These are phyloP conservation scores for Claviceps purpurea DNA, from an alignment of 2,329 filamentous ascomycete species.

Conservation along the genomic window DNA sequence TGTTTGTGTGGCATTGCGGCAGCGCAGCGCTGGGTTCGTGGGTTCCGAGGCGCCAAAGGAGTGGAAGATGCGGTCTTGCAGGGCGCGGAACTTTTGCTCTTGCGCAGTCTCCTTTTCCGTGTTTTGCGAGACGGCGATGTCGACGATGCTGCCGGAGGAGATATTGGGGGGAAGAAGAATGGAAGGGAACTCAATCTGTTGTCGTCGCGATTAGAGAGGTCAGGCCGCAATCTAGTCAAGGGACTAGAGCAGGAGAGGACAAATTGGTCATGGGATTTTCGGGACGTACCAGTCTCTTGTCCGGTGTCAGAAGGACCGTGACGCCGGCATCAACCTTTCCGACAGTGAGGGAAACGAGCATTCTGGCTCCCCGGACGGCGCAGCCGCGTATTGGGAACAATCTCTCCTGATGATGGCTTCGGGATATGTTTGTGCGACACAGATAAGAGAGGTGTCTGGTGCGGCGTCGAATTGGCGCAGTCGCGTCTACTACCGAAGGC, in stretches of 20 bases:
- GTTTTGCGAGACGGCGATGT: constrained; percentile 91
- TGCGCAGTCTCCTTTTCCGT: constrained; percentile 61
- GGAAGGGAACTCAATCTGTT: constrained; percentile 93
- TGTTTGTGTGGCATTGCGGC: constrained; percentile 97
- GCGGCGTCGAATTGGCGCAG: neutral
- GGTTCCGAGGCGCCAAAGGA: constrained; percentile 77
- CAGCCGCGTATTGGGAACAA: neutral
- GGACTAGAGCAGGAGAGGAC: no score
- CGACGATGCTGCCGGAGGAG: constrained; percentile 89
- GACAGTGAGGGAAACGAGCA: constrained; percentile 96
- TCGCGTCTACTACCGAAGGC: neutral
- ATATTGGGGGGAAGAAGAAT: constrained; percentile 94
- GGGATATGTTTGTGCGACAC: neutral
- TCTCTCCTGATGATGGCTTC: neutral
- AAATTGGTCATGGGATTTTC: neutral
- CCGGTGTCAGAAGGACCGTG: constrained; percentile 88
- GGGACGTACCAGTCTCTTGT: constrained; percentile 70
- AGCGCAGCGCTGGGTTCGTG: constrained; percentile 64
- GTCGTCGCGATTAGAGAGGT: neutral
- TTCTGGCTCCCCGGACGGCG: constrained; percentile 24
- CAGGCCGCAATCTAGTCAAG: neutral
- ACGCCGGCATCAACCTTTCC: constrained; percentile 99
- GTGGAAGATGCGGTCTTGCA: constrained; percentile 80
- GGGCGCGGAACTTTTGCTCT: constrained; percentile 60
- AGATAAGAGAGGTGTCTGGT: neutral